phyloP scores from a whole-genome alignment of 2,329 filamentous ascomycete species.

The Aspergillus nomiae region DNA sequence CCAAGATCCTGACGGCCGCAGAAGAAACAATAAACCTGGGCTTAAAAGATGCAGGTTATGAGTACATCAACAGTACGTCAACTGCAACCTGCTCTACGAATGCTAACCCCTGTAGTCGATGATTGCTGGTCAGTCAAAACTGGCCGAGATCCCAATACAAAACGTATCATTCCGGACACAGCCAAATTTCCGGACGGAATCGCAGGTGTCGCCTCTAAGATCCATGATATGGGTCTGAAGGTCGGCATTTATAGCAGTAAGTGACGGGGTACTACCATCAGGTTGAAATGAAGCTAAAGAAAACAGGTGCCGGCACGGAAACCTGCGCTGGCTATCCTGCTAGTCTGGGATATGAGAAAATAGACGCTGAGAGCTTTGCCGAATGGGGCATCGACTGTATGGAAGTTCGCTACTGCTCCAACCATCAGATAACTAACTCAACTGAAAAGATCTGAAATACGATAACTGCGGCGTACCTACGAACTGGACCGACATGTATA shows the following conservation, averaged over 20 bases:
- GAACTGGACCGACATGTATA: slow-evolving; percentile 43
- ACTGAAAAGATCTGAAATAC: slow-evolving; percentile 54
- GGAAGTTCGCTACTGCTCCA: background rate
- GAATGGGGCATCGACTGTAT: slow-evolving; percentile 60
- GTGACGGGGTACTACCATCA: background rate
- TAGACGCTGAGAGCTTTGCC: slow-evolving; percentile 61
- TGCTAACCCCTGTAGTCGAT: slow-evolving; percentile 46
- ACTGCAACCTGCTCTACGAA: background rate
- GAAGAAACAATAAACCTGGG: slow-evolving; percentile 49
- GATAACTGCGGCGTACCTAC: slow-evolving; percentile 55
- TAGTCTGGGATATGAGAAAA: slow-evolving; percentile 57
- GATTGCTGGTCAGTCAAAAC: slow-evolving; percentile 61
- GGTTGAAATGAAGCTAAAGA: background rate
- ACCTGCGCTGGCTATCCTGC: slow-evolving; percentile 62
- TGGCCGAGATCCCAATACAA: slow-evolving; percentile 44
- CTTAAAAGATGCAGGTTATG: slow-evolving; percentile 52
- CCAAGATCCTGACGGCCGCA: slow-evolving; percentile 50
- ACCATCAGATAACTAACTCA: slow-evolving; percentile 1
- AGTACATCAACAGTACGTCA: slow-evolving; percentile 46
- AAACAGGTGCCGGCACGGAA: slow-evolving; percentile 33
- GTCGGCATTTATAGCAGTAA: slow-evolving; percentile 63
- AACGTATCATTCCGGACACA: slow-evolving; percentile 50
- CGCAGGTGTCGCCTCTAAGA: slow-evolving; percentile 52
- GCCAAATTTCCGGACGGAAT: slow-evolving; percentile 63
- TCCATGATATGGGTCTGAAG: slow-evolving; percentile 62